Base-by-base conservation (phyloP, 768 basidiomycete genomes). In the Artomyces pyxidatus region DNA sequence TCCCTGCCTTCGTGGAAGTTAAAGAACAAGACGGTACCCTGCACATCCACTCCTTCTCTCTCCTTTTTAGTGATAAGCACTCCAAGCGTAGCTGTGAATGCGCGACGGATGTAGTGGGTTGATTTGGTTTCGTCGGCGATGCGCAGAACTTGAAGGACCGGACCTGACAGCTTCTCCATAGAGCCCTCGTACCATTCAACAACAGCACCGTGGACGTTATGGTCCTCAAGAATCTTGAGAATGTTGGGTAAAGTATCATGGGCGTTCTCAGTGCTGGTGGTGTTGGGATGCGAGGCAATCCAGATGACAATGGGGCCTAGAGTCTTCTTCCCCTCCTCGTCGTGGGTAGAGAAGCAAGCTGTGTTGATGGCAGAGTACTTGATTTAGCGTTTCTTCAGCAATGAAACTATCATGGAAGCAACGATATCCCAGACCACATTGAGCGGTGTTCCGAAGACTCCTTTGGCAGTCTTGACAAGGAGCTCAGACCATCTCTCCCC, bases 1-100 rank as follows among this genome's bases (percentile, higher is more conserved):
- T 28, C 57, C 49, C 48, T 55, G 59, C 57, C 53, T 57, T 64
- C 55, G 57, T 67, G 44, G 27, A 45, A 45, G 44, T n/a, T n/a
- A n/a, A 45, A 45, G 26, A 45, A 45, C 17, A 29, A 7, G 26
- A 45, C n/a, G 28, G 27, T 17, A 19, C 44, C 44, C 28, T 45
- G 44, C 17, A 29, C 10, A 30, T 45, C 44, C n/a, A 11, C 27
- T 6, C 32, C 28, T 22, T 35, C 44, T 17, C 19, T 26, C 44
- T 30, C 29, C 28, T 35, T 23, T n/a, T 26, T 23, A 21, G 28
- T 29, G 28, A 45, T 16, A n/a, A 29, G 44, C 7, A 45, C 10
- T 8, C 28, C 28, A 10, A 45, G 22, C 26, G 22, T 29, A 10
- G 44, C 27, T 12, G 44, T 45, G n/a, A 45, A 45, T 11, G 44